phyloP scores from a whole-genome alignment of 805 yeast genomes.

The Starmerella powellii region DNA sequence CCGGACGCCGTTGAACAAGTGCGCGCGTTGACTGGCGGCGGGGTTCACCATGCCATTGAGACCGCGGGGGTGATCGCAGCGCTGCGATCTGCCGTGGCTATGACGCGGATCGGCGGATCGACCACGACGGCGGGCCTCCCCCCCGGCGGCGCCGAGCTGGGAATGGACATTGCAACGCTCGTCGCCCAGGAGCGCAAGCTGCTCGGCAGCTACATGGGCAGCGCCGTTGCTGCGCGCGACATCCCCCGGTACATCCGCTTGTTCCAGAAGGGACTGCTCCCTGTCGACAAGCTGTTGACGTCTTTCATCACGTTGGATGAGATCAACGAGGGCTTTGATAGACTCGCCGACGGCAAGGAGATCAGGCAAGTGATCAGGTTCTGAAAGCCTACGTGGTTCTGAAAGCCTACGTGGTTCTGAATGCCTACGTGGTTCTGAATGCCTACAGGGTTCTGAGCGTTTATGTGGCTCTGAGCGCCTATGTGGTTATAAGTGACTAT shows the following conservation, averaged over 20 bases:
- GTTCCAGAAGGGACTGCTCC: constrained; percentile 65
- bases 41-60: constrained; percentile 89
- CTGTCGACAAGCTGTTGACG: constrained; percentile 89
- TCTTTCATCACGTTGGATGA: constrained; percentile 67
- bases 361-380: constrained; percentile 65
- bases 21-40: constrained; percentile 88
- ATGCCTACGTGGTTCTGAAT: too few relatives aligned
- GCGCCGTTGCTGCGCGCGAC: constrained; percentile 92
- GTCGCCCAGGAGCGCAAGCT: constrained; percentile 92
- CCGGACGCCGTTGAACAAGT: constrained; percentile 62
- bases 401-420: too few relatives aligned
- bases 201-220: constrained; percentile 97
- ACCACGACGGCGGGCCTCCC: constrained; percentile 96
- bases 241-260: constrained; percentile 81
- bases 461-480: too few relatives aligned
- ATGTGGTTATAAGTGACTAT: too few relatives aligned
- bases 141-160: constrained; percentile 90
- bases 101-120: constrained; percentile 94
- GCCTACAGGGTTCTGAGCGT: too few relatives aligned
- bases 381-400: too few relatives aligned
- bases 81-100: constrained; percentile 90
- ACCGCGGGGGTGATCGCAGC: constrained; percentile 94
- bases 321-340: constrained; percentile 83
- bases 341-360: constrained; percentile 85
- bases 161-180: constrained; percentile 86